Percentiles rank a stretch among this genome's conserved stretches.
These are phyloP conservation scores for Poterioochromonas sp. DNA, from an alignment of 352 stramenopile species.

Conservation along the genomic window DNA sequence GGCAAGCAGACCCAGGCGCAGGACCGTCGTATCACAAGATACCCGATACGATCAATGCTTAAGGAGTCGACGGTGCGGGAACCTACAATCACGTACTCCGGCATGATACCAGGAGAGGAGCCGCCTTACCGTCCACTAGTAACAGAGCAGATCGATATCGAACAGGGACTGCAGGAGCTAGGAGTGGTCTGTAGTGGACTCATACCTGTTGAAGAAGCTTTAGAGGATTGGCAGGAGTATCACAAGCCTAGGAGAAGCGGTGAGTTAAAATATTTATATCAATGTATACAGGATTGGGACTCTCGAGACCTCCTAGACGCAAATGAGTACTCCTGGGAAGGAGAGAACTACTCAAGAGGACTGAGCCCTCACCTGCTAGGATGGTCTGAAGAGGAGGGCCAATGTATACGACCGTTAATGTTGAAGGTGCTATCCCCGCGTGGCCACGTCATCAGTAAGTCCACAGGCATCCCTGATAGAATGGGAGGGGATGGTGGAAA, in stretches of 20 bases:
- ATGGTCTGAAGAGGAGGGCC: slow-evolving; percentile 29
- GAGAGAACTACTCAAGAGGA: slow-evolving; percentile 28
- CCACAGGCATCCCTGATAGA: slow-evolving; percentile 27
- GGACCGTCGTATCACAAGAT: slow-evolving; percentile 29
- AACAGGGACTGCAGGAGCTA: slow-evolving; percentile 31
- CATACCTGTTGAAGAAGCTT: slow-evolving; percentile 30
- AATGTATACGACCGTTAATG: slow-evolving; percentile 31
- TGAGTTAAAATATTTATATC: slow-evolving; percentile 32
- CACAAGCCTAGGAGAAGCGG: slow-evolving; percentile 28
- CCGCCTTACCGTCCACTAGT: slow-evolving; percentile 24
- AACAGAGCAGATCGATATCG: slow-evolving; percentile 30
- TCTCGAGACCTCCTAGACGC: slow-evolving; percentile 1
- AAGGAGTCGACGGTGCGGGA: slow-evolving; percentile 25
- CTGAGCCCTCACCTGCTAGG: slow-evolving; percentile 21
- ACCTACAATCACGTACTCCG: slow-evolving; percentile 24
- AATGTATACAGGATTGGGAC: slow-evolving; percentile 32
- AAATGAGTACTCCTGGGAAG: slow-evolving; percentile 28
- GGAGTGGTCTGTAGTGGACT: slow-evolving; percentile 27
- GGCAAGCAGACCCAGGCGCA: slow-evolving; percentile 27
- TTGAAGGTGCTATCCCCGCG: slow-evolving; percentile 26
- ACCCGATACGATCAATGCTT: slow-evolving; percentile 30
- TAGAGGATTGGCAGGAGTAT: slow-evolving; percentile 30
- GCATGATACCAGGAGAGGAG: slow-evolving; percentile 29
- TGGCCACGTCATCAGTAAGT: slow-evolving; percentile 29
- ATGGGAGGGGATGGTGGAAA: slow-evolving; percentile 29